A percentile compares a stretch with the other conserved stretches of the same genome.
Evolutionary conservation across 176 grass and related monocot species (phyloP).

Genomic region (Oryza brachyantha): DNA sequence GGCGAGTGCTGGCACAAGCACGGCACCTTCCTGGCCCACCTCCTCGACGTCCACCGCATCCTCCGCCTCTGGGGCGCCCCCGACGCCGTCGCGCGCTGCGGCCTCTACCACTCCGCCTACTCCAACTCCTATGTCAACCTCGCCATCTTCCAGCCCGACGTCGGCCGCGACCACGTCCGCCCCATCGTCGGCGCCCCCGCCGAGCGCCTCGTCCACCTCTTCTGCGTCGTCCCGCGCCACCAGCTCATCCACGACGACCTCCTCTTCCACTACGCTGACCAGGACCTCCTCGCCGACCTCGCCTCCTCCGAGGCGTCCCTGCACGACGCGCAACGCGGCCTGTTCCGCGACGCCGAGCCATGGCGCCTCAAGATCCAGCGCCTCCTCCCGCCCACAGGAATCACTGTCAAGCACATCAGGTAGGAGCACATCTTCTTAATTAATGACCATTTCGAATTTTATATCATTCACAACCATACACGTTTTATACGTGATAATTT

Average conservation of each 20-base stretch:
- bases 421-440: no score
- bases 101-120: constrained; percentile 88
- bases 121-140: constrained; percentile 97
- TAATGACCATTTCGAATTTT: no score
- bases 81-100: constrained; percentile 58
- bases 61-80: constrained; percentile 66
- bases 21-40: constrained; percentile 92
- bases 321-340: no score
- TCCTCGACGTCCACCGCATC: constrained; percentile 63
- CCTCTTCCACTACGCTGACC: constrained; percentile 47
- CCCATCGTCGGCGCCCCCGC: constrained; percentile 39
- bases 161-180: constrained; percentile 35
- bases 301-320: constrained; percentile 36
- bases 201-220: constrained; percentile 87
- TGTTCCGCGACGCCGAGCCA: no score
- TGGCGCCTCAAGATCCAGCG: no score
- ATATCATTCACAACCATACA: no score
- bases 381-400: no score
- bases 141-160: constrained; percentile 76
- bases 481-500: no score
- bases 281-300: constrained; percentile 43
- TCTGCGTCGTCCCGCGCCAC: constrained; percentile 82
- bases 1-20: constrained; percentile 98
- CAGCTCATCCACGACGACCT: constrained; percentile 51
- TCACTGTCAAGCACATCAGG: no score